phyloP scores from a whole-genome alignment of 345 rosid species.

The Ricinus communis region DNA sequence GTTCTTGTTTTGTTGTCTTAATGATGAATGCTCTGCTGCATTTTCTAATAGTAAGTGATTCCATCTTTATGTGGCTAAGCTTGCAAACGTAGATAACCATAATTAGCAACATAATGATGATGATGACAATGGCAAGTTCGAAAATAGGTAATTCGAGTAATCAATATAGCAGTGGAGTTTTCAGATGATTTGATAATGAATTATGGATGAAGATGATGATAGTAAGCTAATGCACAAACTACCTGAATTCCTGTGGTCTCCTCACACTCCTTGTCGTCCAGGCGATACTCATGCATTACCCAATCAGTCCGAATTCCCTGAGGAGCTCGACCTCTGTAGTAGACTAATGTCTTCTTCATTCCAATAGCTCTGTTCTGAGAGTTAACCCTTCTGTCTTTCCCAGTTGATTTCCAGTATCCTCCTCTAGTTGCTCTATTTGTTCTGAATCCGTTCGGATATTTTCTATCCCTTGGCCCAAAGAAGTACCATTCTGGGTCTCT shows the following conservation, averaged over 20 bases:
- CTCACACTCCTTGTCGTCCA: conserved; percentile 78
- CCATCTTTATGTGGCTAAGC: too few species aligned
- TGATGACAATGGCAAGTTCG: too few species aligned
- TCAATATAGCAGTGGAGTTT: too few species aligned
- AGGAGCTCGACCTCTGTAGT: conserved; percentile 88
- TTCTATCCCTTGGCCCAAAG: conserved; percentile 89
- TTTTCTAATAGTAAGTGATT: too few species aligned
- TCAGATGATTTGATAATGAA: too few species aligned
- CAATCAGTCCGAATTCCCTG: conserved; percentile 87
- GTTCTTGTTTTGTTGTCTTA: too few species aligned
- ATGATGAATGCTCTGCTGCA: too few species aligned
- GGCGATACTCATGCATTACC: conserved; percentile 97
- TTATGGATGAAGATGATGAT: too few species aligned
- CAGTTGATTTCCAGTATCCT: conserved; percentile 90
- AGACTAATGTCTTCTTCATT: conserved; percentile 93
- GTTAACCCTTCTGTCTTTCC: conserved; percentile 75
- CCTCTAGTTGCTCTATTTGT: conserved; percentile 87
- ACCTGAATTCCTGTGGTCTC: conserved; percentile 84
- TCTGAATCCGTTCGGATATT: conserved; percentile 86
- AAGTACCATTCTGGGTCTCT: conserved; percentile 97
- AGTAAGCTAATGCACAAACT: conserved; percentile 12
- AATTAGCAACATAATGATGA: too few species aligned
- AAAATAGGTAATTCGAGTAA: too few species aligned
- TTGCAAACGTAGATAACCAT: too few species aligned
- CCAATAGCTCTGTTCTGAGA: conserved; percentile 73